Conservation (phyloP, 768 basidiomycete genomes). For the Boletus vermiculosoides region DNA sequence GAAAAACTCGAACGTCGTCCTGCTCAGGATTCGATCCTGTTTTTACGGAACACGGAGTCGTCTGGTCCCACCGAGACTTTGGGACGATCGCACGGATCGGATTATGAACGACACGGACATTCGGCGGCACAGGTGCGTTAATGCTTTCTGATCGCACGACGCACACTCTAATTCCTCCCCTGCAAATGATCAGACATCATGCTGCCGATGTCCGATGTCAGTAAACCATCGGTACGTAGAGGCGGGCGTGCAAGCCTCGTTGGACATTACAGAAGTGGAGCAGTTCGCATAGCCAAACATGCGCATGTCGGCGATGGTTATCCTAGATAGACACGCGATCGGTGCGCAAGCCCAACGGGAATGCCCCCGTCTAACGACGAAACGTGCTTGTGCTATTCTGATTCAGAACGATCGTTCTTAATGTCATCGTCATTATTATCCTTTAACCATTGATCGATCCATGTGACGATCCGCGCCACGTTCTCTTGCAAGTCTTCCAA, state of each 20-base stretch:
- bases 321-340: neutral
- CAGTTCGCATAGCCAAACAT: neutral
- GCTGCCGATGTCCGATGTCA: slow-evolving; percentile 1
- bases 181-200: neutral
- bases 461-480: slow-evolving; percentile 80
- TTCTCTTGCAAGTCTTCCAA: slow-evolving; percentile 84
- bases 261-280: neutral
- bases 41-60: slow-evolving; percentile 5
- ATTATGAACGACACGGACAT: slow-evolving; percentile 1
- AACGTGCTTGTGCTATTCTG: slow-evolving; percentile 1
- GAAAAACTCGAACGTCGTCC: slow-evolving; percentile 11
- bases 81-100: neutral
- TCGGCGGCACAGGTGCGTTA: slow-evolving; percentile 1
- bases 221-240: neutral
- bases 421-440: neutral
- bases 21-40: neutral
- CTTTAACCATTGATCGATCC: slow-evolving; percentile 76
- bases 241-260: slow-evolving; percentile 12
- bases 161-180: too few relatives aligned
- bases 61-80: neutral
- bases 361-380: too few relatives aligned
- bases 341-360: neutral
- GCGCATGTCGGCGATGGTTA: neutral
- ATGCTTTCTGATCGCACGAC: neutral
- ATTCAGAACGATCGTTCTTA: neutral